Percentiles rank a stretch among this genome's conserved stretches.
These are phyloP conservation scores for Durotheca rogersii DNA, from an alignment of 495 filamentous ascomycete genomes.

Conservation along the genomic window DNA sequence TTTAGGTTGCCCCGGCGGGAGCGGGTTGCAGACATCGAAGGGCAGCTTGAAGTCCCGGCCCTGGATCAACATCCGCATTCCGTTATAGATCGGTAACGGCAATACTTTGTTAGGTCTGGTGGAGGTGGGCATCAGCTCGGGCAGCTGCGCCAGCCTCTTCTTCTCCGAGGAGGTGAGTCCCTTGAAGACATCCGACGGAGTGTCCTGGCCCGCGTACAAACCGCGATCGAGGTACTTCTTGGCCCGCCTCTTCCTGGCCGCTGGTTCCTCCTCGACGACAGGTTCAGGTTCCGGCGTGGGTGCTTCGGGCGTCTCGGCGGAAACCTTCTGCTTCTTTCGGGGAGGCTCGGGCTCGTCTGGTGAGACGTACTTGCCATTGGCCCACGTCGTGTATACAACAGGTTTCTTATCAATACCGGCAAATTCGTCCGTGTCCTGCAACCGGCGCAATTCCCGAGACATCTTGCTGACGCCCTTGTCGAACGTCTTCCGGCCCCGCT, in stretches of 20 bases:
- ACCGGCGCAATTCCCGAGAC: slow-evolving; percentile 49
- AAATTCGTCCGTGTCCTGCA: slow-evolving; percentile 57
- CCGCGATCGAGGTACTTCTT: slow-evolving; percentile 81
- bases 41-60: slow-evolving; percentile 84
- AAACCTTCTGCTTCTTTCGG: slow-evolving; percentile 46
- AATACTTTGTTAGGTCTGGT: slow-evolving; percentile 45
- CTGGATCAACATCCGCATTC: slow-evolving; percentile 57
- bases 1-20: slow-evolving; percentile 81
- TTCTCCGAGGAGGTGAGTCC: slow-evolving; percentile 58
- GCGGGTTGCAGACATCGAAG: slow-evolving; percentile 83
- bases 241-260: slow-evolving; percentile 45
- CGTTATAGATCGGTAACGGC: slow-evolving; percentile 46
- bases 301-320: slow-evolving; percentile 43
- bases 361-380: slow-evolving; percentile 52
- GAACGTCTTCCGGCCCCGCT: slow-evolving; percentile 47
- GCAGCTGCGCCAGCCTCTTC: slow-evolving; percentile 58
- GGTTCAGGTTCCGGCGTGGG: slow-evolving; percentile 45
- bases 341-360: slow-evolving; percentile 33
- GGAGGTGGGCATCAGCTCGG: slow-evolving; percentile 48
- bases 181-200: slow-evolving; percentile 58
- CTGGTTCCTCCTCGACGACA: slow-evolving; percentile 39
- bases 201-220: slow-evolving; percentile 83
- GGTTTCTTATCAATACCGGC: slow-evolving; percentile 53
- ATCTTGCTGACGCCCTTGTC: slow-evolving; percentile 42
- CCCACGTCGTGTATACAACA: slow-evolving; percentile 53